phyloP scores from a whole-genome alignment of 2,329 filamentous ascomycete genomes.

The Pseudogymnoascus sp. region DNA sequence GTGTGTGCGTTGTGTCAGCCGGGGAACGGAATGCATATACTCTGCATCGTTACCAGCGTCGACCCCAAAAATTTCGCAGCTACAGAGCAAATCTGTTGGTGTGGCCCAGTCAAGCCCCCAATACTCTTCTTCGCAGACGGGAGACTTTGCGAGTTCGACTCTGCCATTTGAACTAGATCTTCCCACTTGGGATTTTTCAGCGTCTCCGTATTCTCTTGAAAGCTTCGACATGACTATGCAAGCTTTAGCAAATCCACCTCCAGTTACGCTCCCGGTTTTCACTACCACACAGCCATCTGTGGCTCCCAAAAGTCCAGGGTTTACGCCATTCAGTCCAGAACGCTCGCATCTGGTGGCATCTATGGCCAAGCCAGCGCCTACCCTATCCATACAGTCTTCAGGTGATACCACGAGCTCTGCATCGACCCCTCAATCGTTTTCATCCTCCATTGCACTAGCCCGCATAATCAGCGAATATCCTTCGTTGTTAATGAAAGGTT shows the following conservation, averaged over 20 bases:
- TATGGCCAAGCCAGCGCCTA: neutral
- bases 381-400: neutral
- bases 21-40: slow-evolving; percentile 14
- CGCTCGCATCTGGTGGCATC: neutral
- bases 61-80: neutral
- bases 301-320: neutral
- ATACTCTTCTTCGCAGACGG: neutral
- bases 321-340: neutral
- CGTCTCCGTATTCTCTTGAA: slow-evolving; percentile 3
- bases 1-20: slow-evolving; percentile 16
- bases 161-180: slow-evolving; percentile 6
- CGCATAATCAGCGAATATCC: slow-evolving; percentile 17
- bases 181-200: neutral
- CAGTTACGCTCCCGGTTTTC: slow-evolving; percentile 5
- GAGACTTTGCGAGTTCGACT: neutral
- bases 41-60: neutral
- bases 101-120: neutral
- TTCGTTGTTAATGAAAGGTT: slow-evolving; percentile 13
- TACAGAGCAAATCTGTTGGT: neutral
- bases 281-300: slow-evolving; percentile 4
- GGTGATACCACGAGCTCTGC: neutral
- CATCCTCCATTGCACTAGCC: neutral
- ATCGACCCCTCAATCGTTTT: neutral
- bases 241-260: slow-evolving; percentile 4
- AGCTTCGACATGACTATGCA: slow-evolving; percentile 6